A percentile compares a stretch with the other conserved stretches of the same genome.
Conservation (phyloP, 768 basidiomycete genomes). For the Mycena vitilis region DNA sequence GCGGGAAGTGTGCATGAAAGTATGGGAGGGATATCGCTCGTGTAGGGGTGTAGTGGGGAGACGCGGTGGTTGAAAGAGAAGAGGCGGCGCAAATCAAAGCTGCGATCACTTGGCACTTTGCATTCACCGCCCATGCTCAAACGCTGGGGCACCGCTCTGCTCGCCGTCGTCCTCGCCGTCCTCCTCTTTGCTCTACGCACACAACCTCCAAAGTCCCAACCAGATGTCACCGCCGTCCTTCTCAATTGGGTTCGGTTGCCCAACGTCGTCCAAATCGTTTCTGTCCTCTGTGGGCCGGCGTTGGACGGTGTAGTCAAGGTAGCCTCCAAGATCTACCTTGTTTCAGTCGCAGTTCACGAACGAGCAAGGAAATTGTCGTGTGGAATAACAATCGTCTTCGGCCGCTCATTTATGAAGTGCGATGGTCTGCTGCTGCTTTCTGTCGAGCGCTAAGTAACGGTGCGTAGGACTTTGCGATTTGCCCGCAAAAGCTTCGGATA, state of each 20-base stretch:
- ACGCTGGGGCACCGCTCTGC: not conserved
- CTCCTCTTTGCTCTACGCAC: not conserved
- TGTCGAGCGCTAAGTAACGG: not conserved
- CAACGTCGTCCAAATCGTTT: constrained; percentile 69
- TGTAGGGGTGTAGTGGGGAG: not conserved
- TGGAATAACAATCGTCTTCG: constrained; percentile 73
- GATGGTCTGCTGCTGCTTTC: constrained; percentile 24
- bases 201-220: constrained; percentile 19
- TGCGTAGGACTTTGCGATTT: constrained; percentile 53
- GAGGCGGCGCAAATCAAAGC: no score
- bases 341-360: not conserved
- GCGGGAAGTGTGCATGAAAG: constrained; percentile 67
- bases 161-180: constrained; percentile 10
- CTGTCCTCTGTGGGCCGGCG: constrained; percentile 59
- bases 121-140: no score
- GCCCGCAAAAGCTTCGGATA: constrained; percentile 58
- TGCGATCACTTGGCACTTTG: no score
- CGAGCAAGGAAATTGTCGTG: constrained; percentile 60
- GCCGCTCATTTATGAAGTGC: constrained; percentile 55
- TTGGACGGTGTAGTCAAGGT: constrained; percentile 51
- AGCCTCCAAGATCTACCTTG: not conserved
- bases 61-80: constrained; percentile 28
- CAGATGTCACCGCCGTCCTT: constrained; percentile 65
- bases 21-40: constrained; percentile 10
- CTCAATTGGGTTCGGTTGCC: constrained; percentile 76